Evolutionary conservation across 495 filamentous ascomycete genomes (phyloP).

Genomic region (Apiosordaria backusii): DNA sequence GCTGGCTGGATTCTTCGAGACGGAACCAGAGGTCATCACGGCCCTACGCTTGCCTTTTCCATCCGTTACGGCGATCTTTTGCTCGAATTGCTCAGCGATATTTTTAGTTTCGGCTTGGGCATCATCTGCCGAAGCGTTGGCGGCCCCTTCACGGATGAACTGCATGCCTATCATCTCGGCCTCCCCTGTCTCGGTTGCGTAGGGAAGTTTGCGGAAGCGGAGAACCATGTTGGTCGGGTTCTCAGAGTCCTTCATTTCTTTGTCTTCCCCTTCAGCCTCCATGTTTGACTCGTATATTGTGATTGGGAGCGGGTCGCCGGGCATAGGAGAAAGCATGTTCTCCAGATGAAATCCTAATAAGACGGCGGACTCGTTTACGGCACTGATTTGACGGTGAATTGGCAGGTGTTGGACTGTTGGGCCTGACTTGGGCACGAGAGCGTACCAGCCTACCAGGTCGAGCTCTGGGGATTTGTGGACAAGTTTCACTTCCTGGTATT

Average conservation of each 20-base stretch:
- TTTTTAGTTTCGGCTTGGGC: conserved; percentile 23
- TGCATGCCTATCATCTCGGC: conserved; percentile 97
- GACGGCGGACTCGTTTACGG: conserved; percentile 81
- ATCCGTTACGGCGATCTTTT: conserved; percentile 38
- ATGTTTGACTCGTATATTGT: conserved; percentile 85
- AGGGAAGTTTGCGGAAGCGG: conserved; percentile 78
- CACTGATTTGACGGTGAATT: conserved; percentile 71
- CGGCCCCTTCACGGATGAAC: conserved; percentile 77
- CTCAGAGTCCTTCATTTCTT: conserved; percentile 73
- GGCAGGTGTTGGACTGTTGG: conserved; percentile 64
- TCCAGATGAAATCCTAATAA: conserved; percentile 79
- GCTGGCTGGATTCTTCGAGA: conserved; percentile 14
- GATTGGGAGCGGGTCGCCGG: conserved; percentile 78
- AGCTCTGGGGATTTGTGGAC: conserved; percentile 80
- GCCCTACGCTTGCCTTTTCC: conserved; percentile 48
- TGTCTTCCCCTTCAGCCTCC: conserved; percentile 61
- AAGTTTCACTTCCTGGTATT: conserved; percentile 64
- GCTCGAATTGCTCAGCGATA: conserved; percentile 30
- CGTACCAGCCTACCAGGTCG: conserved; percentile 94
- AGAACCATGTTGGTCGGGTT: conserved; percentile 50
- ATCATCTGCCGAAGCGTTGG: conserved; percentile 64
- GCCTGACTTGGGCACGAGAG: conserved; percentile 69
- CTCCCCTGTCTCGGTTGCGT: conserved; percentile 86
- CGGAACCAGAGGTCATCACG: conserved; percentile 22
- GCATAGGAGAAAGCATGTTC: conserved; percentile 48